phyloP scores from a whole-genome alignment of 352 stramenopile species.

The Globisporangium apiculatum region DNA sequence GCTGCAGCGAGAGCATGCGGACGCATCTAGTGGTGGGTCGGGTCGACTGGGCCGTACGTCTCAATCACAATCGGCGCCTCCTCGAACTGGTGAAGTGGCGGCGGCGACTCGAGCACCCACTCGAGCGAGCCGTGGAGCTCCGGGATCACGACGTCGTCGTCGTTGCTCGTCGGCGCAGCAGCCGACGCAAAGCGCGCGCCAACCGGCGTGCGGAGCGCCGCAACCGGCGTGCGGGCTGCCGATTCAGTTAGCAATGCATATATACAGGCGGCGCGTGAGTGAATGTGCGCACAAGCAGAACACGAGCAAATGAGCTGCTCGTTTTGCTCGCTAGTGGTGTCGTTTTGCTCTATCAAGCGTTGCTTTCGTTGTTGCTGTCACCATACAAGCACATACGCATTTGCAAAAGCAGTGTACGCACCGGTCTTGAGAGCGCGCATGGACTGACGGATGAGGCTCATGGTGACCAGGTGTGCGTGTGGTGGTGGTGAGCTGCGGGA shows the following conservation, averaged over 20 bases:
- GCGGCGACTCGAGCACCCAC: conserved; percentile 77
- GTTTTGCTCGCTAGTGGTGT: too few species aligned
- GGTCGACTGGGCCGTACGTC: conserved; percentile 81
- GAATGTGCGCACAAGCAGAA: not conserved
- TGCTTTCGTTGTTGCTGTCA: too few species aligned
- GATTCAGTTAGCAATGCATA: conserved; percentile 4
- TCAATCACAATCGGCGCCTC: conserved; percentile 85
- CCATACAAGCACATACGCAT: not conserved
- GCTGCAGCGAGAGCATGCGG: not conserved
- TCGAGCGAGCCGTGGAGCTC: conserved; percentile 80
- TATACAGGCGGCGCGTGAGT: not conserved
- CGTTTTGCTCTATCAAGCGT: too few species aligned
- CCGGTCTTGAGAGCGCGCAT: conserved; percentile 73
- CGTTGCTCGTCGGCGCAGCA: conserved; percentile 41
- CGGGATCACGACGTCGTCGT: conserved; percentile 76
- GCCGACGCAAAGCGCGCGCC: conserved; percentile 48
- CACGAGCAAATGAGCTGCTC: too few species aligned
- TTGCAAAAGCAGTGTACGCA: conserved; percentile 24
- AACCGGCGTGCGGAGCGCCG: conserved; percentile 33
- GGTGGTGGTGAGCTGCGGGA: conserved; percentile 3
- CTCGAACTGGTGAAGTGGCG: conserved; percentile 87
- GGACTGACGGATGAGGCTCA: conserved; percentile 81
- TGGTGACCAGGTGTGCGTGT: conserved; percentile 13
- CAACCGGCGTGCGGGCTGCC: conserved; percentile 43
- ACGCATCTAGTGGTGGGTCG: conserved; percentile 58